Evolutionary conservation across 805 yeast genomes (phyloP), one percentile per base, ranked within the genome.

Genomic region (Pichia paraexigua): DNA sequence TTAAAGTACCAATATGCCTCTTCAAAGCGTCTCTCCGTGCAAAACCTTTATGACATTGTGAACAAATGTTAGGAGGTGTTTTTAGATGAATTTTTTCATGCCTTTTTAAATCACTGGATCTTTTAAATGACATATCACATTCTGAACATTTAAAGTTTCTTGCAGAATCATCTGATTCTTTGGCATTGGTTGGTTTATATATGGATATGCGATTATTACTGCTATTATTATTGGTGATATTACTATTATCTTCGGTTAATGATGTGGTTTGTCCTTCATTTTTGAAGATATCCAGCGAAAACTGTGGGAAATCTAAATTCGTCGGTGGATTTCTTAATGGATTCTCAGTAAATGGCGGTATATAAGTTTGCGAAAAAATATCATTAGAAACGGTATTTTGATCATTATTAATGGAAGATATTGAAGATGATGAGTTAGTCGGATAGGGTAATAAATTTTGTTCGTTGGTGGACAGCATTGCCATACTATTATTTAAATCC

Each of bases 11-110:
- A 50, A 73, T 72, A 64, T 86, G 95, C 58, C 95, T 72, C 63
- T 85, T 86, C 58, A 86, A 70, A 0, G 94, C 94, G 67, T 86
- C 95, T 60, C 84, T 85, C 46, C 95, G 70, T 2, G 94, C 92
- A 73, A 86, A 86, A 0, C 94, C 91, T 61, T 86, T 86, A 39
- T 87, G 88, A 69, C 95, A 86, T 18, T 73, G 68, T 7, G 83
- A 79, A 66, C 95, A 86, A 45, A 85, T 79, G 61, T 87, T 83
- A 1, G 92, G 91, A 10, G 87, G 78, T 2, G 83, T 79, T 24
- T 81, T 74, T 45, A 83, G 67, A 66, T 86, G 95, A 43, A 84
- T 87, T 61, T 85, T 81, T 59, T 82, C 87, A 61, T 85, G 94
- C 51, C 92, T 73, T 62, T 82, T 82, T 58, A 85, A 71, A 65